Base-by-base conservation (phyloP, 1,284 basidiomycete species). In the Cutaneotrichosporon mucoides region DNA sequence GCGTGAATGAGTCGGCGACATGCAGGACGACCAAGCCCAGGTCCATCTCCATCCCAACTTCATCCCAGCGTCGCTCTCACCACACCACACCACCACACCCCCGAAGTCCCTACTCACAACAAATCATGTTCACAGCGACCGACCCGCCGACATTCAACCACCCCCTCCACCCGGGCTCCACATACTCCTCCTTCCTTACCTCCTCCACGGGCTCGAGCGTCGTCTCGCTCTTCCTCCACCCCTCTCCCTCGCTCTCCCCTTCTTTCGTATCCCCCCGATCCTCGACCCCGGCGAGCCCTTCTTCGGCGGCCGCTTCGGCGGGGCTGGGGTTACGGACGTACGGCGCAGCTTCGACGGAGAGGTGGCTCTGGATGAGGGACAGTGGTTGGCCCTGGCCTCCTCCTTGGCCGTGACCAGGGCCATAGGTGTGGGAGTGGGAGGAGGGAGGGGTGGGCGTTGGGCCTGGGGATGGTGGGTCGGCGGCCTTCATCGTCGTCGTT, bases 101-200 rank as follows among this genome's bases (percentile, higher is more conserved):
- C 24, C 24, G 2, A 24, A 24, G 24, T 24, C n/a, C n/a, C 3
- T 0, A 62, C 68, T 67, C 52, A 71, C 71, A 73, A 60, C 68
- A 69, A 24, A 72, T 62, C 56, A 65, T 61, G 57, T 71, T 73
- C 33, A 69, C 62, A 38, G 63, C 34, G 2, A 71, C 64, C 6
- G 65, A 61, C 15, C 59, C 59, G 9, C 40, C 44, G 16, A 53
- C 52, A n/a, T 56, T 48, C 6, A 60, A 10, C 59, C 59, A 60
- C 0, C 55, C 59, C 38, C 16, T n/a, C 53, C 47, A 51, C 4
- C 58, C 58, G 2, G 58, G 58, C 48, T 59, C 58, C 6, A 51
- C 48, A 33, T 38, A 59, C 44, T 59, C 53, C 5, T 12, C 35
- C 16, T 41, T 36, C 37, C 33, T 24, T 7, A 3, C 49, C 24